Conservation (phyloP, 2,329 filamentous ascomycete genomes). For the Rhynchosporium secalis region DNA sequence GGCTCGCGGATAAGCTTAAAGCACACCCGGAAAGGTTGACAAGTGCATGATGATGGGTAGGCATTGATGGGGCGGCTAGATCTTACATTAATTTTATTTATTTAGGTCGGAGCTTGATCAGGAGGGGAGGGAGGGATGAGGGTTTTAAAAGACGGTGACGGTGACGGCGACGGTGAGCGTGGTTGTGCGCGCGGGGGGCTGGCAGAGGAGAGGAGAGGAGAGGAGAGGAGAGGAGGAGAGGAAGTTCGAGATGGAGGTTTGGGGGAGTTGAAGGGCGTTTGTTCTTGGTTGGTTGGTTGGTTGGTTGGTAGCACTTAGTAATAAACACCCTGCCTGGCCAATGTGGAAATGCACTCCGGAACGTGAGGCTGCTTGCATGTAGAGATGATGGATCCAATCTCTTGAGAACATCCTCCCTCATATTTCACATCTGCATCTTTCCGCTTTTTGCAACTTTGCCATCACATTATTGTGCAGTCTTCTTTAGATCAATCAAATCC, state of each 20-base stretch:
- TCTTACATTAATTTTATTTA: constrained; percentile 5
- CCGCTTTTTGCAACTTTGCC: too few species aligned
- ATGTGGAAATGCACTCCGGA: not conserved
- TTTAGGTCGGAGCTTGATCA: too few species aligned
- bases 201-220: too few species aligned
- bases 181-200: too few species aligned
- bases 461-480: too few species aligned
- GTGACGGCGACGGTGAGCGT: too few species aligned
- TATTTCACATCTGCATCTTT: too few species aligned
- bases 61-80: not conserved
- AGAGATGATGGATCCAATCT: not conserved
- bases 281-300: not conserved
- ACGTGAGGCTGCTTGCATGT: constrained; percentile 3
- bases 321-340: not conserved
- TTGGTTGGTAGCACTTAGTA: not conserved
- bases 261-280: not conserved
- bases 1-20: constrained; percentile 19
- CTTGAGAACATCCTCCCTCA: not conserved
- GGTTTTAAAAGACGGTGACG: too few species aligned
- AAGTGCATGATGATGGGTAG: constrained; percentile 10
- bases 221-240: too few species aligned
- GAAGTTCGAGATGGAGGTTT: not conserved
- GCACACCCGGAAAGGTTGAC: not conserved
- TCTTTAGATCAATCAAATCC: too few species aligned
- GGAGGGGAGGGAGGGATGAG: not conserved